Evolutionary conservation across 2,329 filamentous ascomycete genomes (phyloP).

Genomic region (Calonectria pteridis): DNA sequence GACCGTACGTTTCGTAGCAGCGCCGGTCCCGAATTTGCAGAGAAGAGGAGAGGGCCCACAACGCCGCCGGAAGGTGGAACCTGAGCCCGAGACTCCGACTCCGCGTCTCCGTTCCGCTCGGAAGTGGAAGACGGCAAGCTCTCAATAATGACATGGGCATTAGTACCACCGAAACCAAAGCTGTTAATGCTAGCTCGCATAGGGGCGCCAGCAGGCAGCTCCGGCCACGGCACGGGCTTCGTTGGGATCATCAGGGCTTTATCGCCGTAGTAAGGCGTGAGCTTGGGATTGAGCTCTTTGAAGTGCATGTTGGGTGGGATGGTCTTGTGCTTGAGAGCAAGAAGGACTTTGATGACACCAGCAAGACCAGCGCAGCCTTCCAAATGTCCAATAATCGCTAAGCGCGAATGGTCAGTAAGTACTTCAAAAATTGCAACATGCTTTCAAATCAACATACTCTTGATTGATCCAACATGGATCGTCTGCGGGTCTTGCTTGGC

Average conservation of each 20-base stretch:
- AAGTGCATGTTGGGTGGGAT: constrained; percentile 49
- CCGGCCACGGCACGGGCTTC: constrained; percentile 37
- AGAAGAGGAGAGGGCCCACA: background rate
- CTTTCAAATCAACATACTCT: background rate
- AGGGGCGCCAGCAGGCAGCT: background rate
- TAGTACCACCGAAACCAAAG: constrained; percentile 58
- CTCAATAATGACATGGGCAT: constrained; percentile 57
- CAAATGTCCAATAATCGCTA: constrained; percentile 40
- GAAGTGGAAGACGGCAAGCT: background rate
- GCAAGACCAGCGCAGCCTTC: constrained; percentile 44
- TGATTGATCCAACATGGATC: background rate
- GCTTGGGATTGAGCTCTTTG: constrained; percentile 41
- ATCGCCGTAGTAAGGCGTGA: constrained; percentile 41
- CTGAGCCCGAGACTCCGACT: background rate
- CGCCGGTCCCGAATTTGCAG: background rate
- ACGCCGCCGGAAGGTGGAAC: background rate
- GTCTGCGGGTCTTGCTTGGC: background rate
- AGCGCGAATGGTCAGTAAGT: background rate
- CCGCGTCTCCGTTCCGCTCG: background rate
- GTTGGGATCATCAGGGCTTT: constrained; percentile 35
- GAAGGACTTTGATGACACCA: constrained; percentile 33
- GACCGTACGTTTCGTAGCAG: background rate
- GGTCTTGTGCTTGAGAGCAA: constrained; percentile 33
- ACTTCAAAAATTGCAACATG: constrained; percentile 43
- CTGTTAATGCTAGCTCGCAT: constrained; percentile 44